phyloP scores from a whole-genome alignment of 805 yeast genomes.

The Brettanomyces nanus region DNA sequence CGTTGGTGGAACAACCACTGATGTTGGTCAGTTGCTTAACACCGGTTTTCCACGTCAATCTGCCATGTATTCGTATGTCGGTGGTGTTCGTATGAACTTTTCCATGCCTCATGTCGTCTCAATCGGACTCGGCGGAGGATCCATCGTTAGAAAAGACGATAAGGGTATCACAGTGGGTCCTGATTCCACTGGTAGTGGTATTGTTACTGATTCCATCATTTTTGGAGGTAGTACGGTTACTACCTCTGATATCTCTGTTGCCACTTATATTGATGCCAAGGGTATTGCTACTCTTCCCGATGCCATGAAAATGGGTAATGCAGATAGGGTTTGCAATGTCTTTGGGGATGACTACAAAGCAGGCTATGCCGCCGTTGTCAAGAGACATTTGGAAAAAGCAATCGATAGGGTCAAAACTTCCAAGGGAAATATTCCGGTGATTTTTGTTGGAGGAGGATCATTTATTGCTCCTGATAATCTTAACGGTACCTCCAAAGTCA shows the following conservation, averaged over 20 bases:
- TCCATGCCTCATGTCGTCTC: conserved; percentile 44
- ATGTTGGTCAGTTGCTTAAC: conserved; percentile 37
- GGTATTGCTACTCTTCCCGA: conserved; percentile 14
- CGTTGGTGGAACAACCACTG: conserved; percentile 47
- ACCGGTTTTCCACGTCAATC: conserved; percentile 41
- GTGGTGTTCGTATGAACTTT: conserved; percentile 42
- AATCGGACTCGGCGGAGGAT: conserved; percentile 45
- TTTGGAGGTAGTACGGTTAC: conserved; percentile 37
- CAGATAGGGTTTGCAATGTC: conserved; percentile 15
- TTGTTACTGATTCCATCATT: conserved; percentile 26
- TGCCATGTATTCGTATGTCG: conserved; percentile 33
- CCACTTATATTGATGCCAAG: conserved; percentile 5
- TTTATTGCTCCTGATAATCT: conserved; percentile 30
- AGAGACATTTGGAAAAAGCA: conserved; percentile 28
- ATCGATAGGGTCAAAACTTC: conserved; percentile 38
- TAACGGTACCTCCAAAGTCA: conserved; percentile 33
- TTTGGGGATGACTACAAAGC: conserved; percentile 10
- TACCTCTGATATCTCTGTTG: conserved; percentile 35
- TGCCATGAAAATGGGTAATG: conserved; percentile 18
- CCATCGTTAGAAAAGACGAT: conserved; percentile 28
- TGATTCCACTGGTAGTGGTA: conserved; percentile 39
- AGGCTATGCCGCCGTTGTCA: conserved; percentile 6
- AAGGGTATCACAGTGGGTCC: conserved; percentile 32
- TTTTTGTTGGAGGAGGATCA: conserved; percentile 45
- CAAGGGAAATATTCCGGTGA: conserved; percentile 32